Base-by-base conservation (phyloP, 2,329 filamentous ascomycete species). In the Pleomassaria siparia region DNA sequence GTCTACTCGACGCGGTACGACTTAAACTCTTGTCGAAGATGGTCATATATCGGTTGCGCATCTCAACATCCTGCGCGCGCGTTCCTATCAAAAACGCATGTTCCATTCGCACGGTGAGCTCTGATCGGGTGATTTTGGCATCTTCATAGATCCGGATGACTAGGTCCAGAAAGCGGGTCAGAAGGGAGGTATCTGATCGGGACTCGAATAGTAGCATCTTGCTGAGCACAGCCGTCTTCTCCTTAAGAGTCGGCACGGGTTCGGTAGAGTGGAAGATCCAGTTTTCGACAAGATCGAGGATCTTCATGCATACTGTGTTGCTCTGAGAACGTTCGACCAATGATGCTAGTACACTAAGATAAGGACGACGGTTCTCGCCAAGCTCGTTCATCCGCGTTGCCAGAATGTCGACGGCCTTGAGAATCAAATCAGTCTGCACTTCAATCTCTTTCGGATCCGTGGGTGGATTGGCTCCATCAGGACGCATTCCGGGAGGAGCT, bases 121-220 rank as follows among this genome's bases (percentile, higher is more conserved):
- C 94, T 0, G 92, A 96, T 25, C 91, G 83, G 1, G 91, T 91
- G 53, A 99, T 94, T 73, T 95, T 96, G 0, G 91, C 89, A 63
- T 99, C 94, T 65, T 99, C 95, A 67, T 99, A 99, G 50, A 99
- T 96, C 40, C 91, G 86, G 59, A 99, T 95, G 21, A 99, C 94
- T 21, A 99, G 83, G 56, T 97, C 89, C 49, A 99, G 78, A 75
- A 97, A 99, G 66, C 92, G 92, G 58, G 87, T 91, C 47, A 99
- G 79, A 74, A 99, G 86, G 0, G 87, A 90, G 25, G 86, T 83
- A 65, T 97, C 92, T 22, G 81, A 75, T 30, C 94, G 83, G 47
- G 89, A 84, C 72, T 99, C 94, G 59, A 99, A 99, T 0, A 91
- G 86, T 13, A 97, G 76, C 94, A 99, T 99, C 74, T 99, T 99